Evolutionary conservation across 2,329 filamentous ascomycete species (phyloP).

Genomic region (Microdochium nivale): DNA sequence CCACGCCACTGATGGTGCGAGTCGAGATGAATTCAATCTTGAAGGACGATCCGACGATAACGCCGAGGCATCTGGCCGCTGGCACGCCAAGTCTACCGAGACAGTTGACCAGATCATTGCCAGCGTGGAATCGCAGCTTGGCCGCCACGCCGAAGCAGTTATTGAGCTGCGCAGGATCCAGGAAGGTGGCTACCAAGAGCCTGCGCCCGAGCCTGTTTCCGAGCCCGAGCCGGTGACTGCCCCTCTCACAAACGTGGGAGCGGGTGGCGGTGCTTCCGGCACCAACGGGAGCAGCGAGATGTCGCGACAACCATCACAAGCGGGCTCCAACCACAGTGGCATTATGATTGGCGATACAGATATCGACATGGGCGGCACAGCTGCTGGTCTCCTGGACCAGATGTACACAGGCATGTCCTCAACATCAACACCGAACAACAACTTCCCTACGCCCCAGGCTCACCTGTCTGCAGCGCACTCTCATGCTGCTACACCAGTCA

Average conservation of each 20-base stretch:
- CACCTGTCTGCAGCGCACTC: slow-evolving; percentile 49
- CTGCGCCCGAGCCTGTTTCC: slow-evolving; percentile 33
- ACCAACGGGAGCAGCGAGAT: slow-evolving; percentile 20
- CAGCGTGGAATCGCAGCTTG: slow-evolving; percentile 64
- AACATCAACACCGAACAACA: slow-evolving; percentile 51
- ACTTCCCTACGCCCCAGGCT: slow-evolving; percentile 51
- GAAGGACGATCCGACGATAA: slow-evolving; percentile 46
- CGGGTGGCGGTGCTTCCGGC: slow-evolving; percentile 9
- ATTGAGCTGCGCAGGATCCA: slow-evolving; percentile 63
- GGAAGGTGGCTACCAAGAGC: slow-evolving; percentile 67
- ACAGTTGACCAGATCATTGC: slow-evolving; percentile 65
- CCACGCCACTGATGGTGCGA: slow-evolving; percentile 50
- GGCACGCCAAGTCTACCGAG: slow-evolving; percentile 34
- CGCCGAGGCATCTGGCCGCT: slow-evolving; percentile 35
- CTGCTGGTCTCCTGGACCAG: slow-evolving; percentile 58
- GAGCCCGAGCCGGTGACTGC: slow-evolving; percentile 20
- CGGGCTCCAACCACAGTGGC: slow-evolving; percentile 47
- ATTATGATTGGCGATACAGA: slow-evolving; percentile 51
- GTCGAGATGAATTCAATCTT: slow-evolving; percentile 53
- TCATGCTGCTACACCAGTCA: slow-evolving; percentile 45
- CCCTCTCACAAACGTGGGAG: slow-evolving; percentile 14
- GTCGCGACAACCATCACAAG: slow-evolving; percentile 45
- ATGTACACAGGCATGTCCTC: slow-evolving; percentile 56
- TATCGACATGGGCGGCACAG: slow-evolving; percentile 56
- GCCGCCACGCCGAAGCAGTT: slow-evolving; percentile 55